phyloP scores from a whole-genome alignment of 176 grass and related monocot genomes.

The Oryza meridionalis region DNA sequence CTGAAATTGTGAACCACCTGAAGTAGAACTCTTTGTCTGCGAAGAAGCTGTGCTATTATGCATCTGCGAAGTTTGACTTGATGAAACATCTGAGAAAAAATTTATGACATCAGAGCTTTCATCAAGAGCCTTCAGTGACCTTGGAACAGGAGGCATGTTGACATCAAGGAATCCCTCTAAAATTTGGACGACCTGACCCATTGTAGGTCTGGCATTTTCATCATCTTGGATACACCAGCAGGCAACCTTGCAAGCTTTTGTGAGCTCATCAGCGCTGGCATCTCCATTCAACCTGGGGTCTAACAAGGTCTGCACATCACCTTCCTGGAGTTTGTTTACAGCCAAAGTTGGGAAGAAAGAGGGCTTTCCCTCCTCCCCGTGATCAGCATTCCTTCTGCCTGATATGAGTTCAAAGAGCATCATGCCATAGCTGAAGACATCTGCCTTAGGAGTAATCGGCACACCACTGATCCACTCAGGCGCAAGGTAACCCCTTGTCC shows the following conservation, averaged over 20 bases:
- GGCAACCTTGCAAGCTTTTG: constrained; percentile 76
- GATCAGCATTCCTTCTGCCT: constrained; percentile 68
- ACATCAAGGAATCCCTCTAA: constrained; percentile 76
- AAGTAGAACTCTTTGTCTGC: constrained; percentile 42
- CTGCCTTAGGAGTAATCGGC: constrained; percentile 73
- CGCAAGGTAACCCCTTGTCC: constrained; percentile 82
- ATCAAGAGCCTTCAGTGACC: constrained; percentile 59
- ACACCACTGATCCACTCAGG: constrained; percentile 87
- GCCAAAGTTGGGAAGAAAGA: constrained; percentile 68
- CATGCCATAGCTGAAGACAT: constrained; percentile 93
- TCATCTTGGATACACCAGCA: constrained; percentile 97
- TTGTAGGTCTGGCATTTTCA: constrained; percentile 69
- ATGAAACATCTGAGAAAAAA: constrained; percentile 78
- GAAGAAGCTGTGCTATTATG: constrained; percentile 54
- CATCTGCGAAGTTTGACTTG: constrained; percentile 46
- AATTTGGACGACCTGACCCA: constrained; percentile 77
- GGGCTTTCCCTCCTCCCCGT: constrained; percentile 27
- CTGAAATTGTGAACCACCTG: constrained; percentile 33
- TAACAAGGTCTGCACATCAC: constrained; percentile 57
- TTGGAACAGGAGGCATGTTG: constrained; percentile 72
- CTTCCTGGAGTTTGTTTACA: constrained; percentile 60
- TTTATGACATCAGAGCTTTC: constrained; percentile 70
- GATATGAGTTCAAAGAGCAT: constrained; percentile 87
- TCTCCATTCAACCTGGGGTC: constrained; percentile 64
- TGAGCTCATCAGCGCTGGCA: constrained; percentile 59